Evolutionary conservation across 179 eudicot species (phyloP), one percentile per base, ranked within the genome.

Genomic region (Vitellaria paradoxa): DNA sequence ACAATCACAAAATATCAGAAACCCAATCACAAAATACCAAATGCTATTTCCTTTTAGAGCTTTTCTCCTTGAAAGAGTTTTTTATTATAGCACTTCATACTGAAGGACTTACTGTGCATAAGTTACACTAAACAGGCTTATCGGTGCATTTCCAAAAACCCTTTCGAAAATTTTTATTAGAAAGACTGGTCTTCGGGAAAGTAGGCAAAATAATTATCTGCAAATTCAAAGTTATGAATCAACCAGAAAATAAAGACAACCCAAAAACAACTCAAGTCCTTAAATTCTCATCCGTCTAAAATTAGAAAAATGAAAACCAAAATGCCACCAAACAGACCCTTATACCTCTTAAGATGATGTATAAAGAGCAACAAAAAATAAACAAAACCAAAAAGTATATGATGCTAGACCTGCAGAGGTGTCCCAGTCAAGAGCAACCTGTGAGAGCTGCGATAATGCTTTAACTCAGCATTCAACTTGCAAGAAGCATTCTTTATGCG

Each of bases 401-500:
- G 42, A 50, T 45, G 73, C 73, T 37, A 74, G 17, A 96, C 99
- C 99, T 96, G 99, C 78, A 96, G 81, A 50, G 99, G 99, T 10
- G 99, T 96, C 76, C 99, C 99, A 52, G 99, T 96, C 86, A 96
- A 88, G 72, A 96, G 89, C 85, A 96, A 82, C 81, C 99, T 89
- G 84, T 96, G 99, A 63, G 97, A 87, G 79, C 99, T 96, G 65
- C 81, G 94, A 86, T 96, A 96, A 77, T 84, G 94, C 87, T 91
- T 96, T 86, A 96, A 80, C 56, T 96, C 99, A 76, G 99, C 98
- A 87, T 96, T 96, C 81, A 96, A 85, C 85, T 96, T 96, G 92
- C 99, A 96, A 46, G 99, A 96, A 76, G 99, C 99, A 87, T 96
- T 96, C 88, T 96, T 96, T 68, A 96, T 96, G n/a, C 99, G 94